Percentiles rank a stretch among this genome's conserved stretches.
phyloP scores from a whole-genome alignment of 2,329 filamentous ascomycete species.

The Claviceps sorghi region DNA sequence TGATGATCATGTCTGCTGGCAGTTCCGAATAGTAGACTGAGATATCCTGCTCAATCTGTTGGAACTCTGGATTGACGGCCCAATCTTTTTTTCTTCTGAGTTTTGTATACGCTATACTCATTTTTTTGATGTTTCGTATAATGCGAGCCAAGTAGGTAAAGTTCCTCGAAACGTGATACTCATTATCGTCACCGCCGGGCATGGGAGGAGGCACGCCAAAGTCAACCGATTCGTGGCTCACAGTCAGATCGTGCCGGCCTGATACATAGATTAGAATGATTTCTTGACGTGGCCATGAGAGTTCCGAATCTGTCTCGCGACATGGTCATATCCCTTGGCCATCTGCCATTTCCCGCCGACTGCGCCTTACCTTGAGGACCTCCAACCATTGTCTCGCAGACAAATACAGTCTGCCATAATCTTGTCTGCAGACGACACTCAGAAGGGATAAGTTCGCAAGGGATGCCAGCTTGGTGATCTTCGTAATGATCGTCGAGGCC shows the following conservation, averaged over 20 bases:
- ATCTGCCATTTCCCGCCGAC: neutral
- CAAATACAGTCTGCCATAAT: slow-evolving; percentile 78
- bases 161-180: slow-evolving; percentile 66
- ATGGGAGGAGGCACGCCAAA: slow-evolving; percentile 50
- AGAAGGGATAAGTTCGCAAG: slow-evolving; percentile 51
- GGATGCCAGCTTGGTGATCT: slow-evolving; percentile 55
- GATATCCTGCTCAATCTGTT: slow-evolving; percentile 64
- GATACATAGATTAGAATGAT: slow-evolving; percentile 7
- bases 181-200: slow-evolving; percentile 55
- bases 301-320: neutral
- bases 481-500: slow-evolving; percentile 77
- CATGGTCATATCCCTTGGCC: neutral
- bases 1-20: slow-evolving; percentile 62
- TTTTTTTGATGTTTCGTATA: slow-evolving; percentile 61
- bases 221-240: slow-evolving; percentile 63
- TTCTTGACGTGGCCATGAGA: neutral
- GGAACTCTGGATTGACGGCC: slow-evolving; percentile 73
- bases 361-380: slow-evolving; percentile 61
- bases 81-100: slow-evolving; percentile 70
- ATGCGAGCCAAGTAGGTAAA: slow-evolving; percentile 69
- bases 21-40: slow-evolving; percentile 62
- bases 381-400: slow-evolving; percentile 84
- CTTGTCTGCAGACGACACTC: slow-evolving; percentile 78
- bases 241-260: slow-evolving; percentile 67
- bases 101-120: slow-evolving; percentile 60